phyloP scores from a whole-genome alignment of 2,329 filamentous ascomycete genomes.

The Fusarium xyrophilum region DNA sequence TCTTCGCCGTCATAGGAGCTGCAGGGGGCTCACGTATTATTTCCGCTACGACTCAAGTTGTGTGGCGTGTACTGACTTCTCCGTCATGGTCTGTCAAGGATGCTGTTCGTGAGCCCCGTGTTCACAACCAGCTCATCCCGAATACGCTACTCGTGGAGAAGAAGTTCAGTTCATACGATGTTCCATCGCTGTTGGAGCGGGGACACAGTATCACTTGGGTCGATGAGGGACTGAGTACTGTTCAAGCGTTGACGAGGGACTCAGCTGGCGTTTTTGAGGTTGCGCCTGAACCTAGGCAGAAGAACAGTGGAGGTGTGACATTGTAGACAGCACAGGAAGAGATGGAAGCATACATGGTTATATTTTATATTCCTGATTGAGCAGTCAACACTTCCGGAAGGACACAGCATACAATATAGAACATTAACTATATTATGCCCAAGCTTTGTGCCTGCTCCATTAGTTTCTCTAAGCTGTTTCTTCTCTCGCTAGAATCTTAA shows the following conservation, averaged over 20 bases:
- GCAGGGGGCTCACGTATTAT: conserved; percentile 86
- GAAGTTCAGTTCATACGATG: conserved; percentile 67
- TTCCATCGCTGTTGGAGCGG: conserved; percentile 65
- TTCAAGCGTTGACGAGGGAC: conserved; percentile 66
- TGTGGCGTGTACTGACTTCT: conserved; percentile 71
- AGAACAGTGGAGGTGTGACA: conserved; percentile 70
- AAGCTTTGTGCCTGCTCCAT: conserved; percentile 4
- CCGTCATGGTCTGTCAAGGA: conserved; percentile 66
- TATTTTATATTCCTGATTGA: not conserved
- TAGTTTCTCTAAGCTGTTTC: conserved; percentile 25
- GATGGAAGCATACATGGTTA: not conserved
- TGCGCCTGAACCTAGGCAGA: conserved; percentile 76
- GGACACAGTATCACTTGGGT: conserved; percentile 79
- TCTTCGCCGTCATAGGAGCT: conserved; percentile 75
- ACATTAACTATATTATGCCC: not conserved
- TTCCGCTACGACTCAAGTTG: conserved; percentile 75
- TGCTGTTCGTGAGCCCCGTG: conserved; percentile 69
- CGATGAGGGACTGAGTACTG: conserved; percentile 67
- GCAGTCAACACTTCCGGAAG: not conserved
- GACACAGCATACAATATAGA: not conserved
- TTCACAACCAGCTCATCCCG: conserved; percentile 85
- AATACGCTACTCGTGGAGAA: conserved; percentile 73
- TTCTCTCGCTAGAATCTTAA: conserved; percentile 14
- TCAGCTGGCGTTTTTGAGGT: conserved; percentile 77
- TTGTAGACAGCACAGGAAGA: conserved; percentile 37